Percentiles rank a stretch among this genome's conserved stretches.
These are phyloP conservation scores for Aspergillus funiculosus DNA, from an alignment of 495 filamentous ascomycete genomes.

Conservation along the genomic window DNA sequence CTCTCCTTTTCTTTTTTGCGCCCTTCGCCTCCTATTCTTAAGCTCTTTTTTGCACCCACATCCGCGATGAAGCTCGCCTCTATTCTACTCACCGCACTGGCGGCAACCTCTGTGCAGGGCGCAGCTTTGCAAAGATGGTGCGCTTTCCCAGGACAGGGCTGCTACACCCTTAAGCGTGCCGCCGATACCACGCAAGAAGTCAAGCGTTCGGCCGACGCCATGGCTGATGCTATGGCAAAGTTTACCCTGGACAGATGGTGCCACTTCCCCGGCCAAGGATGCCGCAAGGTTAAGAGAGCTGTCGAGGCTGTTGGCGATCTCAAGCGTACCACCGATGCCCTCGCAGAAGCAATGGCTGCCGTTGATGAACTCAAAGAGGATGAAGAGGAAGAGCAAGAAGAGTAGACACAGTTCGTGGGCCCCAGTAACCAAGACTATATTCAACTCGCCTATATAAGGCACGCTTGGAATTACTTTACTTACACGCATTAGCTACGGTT, in stretches of 20 bases:
- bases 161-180: conserved; percentile 30
- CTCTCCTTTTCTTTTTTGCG: not conserved
- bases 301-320: conserved; percentile 34
- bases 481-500: too few species aligned
- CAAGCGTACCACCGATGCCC: conserved; percentile 35
- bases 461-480: too few species aligned
- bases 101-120: conserved; percentile 33
- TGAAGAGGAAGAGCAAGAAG: not conserved
- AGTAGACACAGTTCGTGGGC: not conserved
- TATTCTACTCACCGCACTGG: conserved; percentile 34
- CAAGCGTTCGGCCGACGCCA: conserved; percentile 48
- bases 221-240: conserved; percentile 41
- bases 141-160: conserved; percentile 28
- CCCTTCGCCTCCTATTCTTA: conserved; percentile 7
- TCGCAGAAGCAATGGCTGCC: conserved; percentile 39
- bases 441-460: too few species aligned
- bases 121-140: conserved; percentile 35
- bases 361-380: conserved; percentile 25
- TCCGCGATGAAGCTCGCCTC: conserved; percentile 46
- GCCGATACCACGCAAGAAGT: conserved; percentile 31
- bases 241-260: conserved; percentile 36
- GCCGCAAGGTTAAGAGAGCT: conserved; percentile 44
- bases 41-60: too few species aligned
- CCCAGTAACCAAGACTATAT: not conserved
- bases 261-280: conserved; percentile 35